Evolutionary conservation across 129 eudicot genomes (phyloP).

Genomic region (Helianthus tuberosus): DNA sequence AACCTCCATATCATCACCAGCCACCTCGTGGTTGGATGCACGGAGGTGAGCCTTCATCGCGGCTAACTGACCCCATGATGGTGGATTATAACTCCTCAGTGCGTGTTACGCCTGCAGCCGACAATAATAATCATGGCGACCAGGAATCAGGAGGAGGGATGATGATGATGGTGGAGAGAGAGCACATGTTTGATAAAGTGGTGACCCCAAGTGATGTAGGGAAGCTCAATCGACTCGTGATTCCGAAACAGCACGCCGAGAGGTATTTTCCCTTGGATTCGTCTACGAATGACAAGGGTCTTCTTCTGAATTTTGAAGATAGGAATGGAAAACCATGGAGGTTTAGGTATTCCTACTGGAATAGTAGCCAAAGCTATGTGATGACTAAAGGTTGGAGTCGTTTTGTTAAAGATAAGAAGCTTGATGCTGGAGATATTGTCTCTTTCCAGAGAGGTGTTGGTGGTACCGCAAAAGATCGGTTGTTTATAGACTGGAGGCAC

Average conservation of each 20-base stretch:
- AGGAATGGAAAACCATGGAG: slow-evolving; percentile 87
- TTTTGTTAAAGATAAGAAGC: slow-evolving; percentile 87
- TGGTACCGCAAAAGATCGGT: slow-evolving; percentile 56
- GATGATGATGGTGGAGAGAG: slow-evolving; percentile 56
- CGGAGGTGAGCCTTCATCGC: slow-evolving; percentile 25
- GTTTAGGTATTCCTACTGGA: slow-evolving; percentile 94
- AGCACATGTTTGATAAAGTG: slow-evolving; percentile 94
- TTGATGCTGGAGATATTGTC: slow-evolving; percentile 87
- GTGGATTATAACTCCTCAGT: slow-evolving; percentile 27
- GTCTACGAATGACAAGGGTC: slow-evolving; percentile 70
- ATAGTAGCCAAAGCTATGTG: slow-evolving; percentile 96
- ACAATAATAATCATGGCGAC: slow-evolving; percentile 2
- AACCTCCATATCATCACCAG: slow-evolving; percentile 36
- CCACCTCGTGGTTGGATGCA: slow-evolving; percentile 35
- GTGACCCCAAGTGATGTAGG: slow-evolving; percentile 98
- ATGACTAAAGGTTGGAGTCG: slow-evolving; percentile 99
- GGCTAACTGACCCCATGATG: slow-evolving; percentile 34
- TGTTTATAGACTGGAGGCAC: slow-evolving; percentile 95
- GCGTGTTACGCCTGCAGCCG: slow-evolving; percentile 14
- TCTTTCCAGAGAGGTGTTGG: slow-evolving; percentile 88
- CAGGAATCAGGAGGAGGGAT: slow-evolving; percentile 25
- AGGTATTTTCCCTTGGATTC: slow-evolving; percentile 90
- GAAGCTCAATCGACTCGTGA: slow-evolving; percentile 83
- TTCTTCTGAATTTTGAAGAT: slow-evolving; percentile 80
- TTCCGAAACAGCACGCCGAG: slow-evolving; percentile 95